Percentiles rank a stretch among this genome's conserved stretches.
Evolutionary conservation across 306 rosid genomes (phyloP).

Genomic region (Gillenia trifoliata): DNA sequence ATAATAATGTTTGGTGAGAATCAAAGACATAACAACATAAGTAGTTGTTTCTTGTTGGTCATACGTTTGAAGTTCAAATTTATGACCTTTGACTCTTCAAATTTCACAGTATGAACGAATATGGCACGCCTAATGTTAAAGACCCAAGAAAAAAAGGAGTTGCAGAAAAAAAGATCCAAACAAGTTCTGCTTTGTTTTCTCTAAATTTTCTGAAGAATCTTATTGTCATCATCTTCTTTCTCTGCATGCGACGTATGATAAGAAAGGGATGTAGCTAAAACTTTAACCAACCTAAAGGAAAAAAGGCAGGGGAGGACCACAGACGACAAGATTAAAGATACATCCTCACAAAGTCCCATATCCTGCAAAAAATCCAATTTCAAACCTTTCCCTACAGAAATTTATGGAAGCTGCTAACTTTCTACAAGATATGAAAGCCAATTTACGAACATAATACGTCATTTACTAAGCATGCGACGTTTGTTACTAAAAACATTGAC

Average conservation of each 20-base stretch:
- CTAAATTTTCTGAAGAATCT: background rate
- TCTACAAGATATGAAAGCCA: background rate
- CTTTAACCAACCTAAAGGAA: slow-evolving; percentile 27
- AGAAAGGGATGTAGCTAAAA: slow-evolving; percentile 30
- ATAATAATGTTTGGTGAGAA: slow-evolving; percentile 10
- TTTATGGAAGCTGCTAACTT: background rate
- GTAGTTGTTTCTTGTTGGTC: background rate
- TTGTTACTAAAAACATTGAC: background rate
- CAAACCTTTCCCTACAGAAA: background rate
- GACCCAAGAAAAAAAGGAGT: background rate
- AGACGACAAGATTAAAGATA: slow-evolving; percentile 10
- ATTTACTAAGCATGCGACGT: background rate
- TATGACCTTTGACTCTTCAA: background rate
- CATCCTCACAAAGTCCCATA: background rate
- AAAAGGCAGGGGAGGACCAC: slow-evolving; percentile 33
- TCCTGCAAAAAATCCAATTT: background rate
- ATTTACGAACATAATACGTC: no score
- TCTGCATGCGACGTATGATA: slow-evolving; percentile 28
- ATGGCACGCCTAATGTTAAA: background rate
- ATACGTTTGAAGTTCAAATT: background rate
- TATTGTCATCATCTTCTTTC: background rate
- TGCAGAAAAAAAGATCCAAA: background rate
- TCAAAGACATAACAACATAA: background rate
- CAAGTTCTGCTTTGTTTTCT: background rate
- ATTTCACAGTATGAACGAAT: background rate